Conservation (phyloP, 352 stramenopile species). For the Phytopythium mirpurense region DNA sequence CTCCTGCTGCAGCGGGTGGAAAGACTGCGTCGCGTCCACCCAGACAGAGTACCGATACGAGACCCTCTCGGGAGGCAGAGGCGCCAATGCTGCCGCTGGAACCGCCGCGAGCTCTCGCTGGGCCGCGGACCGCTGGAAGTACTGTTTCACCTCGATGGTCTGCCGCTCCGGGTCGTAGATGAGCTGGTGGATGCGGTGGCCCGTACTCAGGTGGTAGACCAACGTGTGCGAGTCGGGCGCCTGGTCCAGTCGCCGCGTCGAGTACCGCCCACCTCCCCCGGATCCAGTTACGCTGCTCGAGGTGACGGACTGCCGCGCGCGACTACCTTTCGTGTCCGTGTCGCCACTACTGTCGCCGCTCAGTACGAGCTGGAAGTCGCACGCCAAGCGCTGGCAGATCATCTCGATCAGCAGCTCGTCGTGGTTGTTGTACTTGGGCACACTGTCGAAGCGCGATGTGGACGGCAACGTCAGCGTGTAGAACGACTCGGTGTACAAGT, state of each 20-base stretch:
- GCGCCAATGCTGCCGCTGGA: neutral
- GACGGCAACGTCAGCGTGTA: slow-evolving; percentile 72
- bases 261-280: slow-evolving; percentile 5
- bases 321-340: neutral
- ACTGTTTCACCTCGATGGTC: slow-evolving; percentile 77
- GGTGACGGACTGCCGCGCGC: neutral
- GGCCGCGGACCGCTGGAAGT: slow-evolving; percentile 40
- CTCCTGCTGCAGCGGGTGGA: slow-evolving; percentile 64
- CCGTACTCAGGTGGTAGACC: slow-evolving; percentile 73
- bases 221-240: slow-evolving; percentile 12
- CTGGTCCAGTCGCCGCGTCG: slow-evolving; percentile 3
- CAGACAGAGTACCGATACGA: slow-evolving; percentile 75
- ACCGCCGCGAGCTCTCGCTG: slow-evolving; percentile 18
- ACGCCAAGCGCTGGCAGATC: slow-evolving; percentile 71
- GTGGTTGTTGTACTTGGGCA: slow-evolving; percentile 57
- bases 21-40: slow-evolving; percentile 54
- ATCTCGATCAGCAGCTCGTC: slow-evolving; percentile 76
- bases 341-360: slow-evolving; percentile 16
- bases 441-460: slow-evolving; percentile 28
- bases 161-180: slow-evolving; percentile 70
- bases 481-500: slow-evolving; percentile 72
- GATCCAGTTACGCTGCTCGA: neutral
- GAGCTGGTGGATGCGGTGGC: slow-evolving; percentile 75
- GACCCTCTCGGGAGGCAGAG: slow-evolving; percentile 18
- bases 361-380: slow-evolving; percentile 74